These are phyloP conservation scores for Erodium chrysanthum DNA, from an alignment of 441 rosid genomes.

Conservation along the genomic window DNA sequence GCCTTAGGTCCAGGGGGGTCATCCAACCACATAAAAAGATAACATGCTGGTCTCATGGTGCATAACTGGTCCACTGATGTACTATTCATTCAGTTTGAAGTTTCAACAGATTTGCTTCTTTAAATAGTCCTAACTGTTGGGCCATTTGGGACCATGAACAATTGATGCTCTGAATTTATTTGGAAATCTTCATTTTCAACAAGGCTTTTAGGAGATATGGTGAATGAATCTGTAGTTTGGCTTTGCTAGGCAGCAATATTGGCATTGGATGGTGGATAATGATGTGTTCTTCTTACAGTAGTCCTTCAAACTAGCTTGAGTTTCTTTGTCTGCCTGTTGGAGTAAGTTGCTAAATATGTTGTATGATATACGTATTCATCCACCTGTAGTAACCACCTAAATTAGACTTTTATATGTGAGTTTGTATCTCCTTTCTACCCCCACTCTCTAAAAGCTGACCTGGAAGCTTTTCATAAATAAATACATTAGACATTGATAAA, in stretches of 20 bases:
- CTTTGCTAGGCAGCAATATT: not conserved
- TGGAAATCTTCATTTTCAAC: not conserved
- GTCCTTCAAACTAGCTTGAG: not conserved
- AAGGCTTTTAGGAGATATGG: not conserved
- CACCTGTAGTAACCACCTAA: not conserved
- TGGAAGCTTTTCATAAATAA: no score
- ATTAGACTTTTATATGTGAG: not conserved
- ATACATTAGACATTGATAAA: no score
- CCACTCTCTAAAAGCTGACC: no score
- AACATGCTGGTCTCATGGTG: slow-evolving; percentile 1
- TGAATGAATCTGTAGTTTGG: not conserved
- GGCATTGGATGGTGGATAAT: not conserved
- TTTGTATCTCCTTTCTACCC: no score
- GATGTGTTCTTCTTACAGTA: not conserved
- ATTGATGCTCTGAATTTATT: not conserved
- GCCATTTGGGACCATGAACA: not conserved
- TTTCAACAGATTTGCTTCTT: not conserved
- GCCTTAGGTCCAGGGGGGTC: not conserved
- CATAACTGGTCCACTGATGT: not conserved
- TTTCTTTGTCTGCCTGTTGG: not conserved
- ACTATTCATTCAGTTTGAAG: not conserved
- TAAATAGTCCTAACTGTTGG: not conserved
- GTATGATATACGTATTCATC: not conserved
- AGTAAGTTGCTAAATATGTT: not conserved
- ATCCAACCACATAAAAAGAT: not conserved